Evolutionary conservation across 2,329 filamentous ascomycete species (phyloP).

Genomic region (Dactylellina cionopaga): DNA sequence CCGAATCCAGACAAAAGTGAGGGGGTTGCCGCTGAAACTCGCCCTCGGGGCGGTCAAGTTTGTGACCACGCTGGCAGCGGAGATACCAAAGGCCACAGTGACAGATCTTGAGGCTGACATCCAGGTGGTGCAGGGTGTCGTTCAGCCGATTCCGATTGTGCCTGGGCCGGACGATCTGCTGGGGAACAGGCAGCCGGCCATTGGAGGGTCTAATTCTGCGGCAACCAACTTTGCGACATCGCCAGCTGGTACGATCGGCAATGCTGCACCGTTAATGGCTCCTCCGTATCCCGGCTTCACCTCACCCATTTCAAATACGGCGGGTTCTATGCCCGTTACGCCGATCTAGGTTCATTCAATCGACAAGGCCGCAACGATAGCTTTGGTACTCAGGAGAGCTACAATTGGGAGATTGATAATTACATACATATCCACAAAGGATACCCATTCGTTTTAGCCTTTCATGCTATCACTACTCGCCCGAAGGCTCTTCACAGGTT

Average conservation of each 20-base stretch:
- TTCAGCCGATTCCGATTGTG: conserved; percentile 20
- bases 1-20: neutral
- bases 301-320: neutral
- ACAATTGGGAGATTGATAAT: no score
- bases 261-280: neutral
- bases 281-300: neutral
- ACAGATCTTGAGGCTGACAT: conserved; percentile 16
- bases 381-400: no score
- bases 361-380: neutral
- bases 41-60: conserved; percentile 28
- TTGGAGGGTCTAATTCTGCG: neutral
- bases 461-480: no score
- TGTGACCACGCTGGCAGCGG: conserved; percentile 27
- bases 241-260: neutral
- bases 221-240: neutral
- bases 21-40: conserved; percentile 13
- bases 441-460: no score
- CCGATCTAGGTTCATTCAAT: conserved; percentile 2
- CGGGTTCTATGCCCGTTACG: conserved; percentile 22
- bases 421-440: no score
- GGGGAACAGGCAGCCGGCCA: neutral
- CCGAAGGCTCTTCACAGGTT: no score
- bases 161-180: conserved; percentile 7
- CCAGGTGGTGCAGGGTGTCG: conserved; percentile 18
- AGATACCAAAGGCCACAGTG: conserved; percentile 33